Evolutionary conservation across 768 basidiomycete genomes (phyloP).

Genomic region (Auricularia heimuer): DNA sequence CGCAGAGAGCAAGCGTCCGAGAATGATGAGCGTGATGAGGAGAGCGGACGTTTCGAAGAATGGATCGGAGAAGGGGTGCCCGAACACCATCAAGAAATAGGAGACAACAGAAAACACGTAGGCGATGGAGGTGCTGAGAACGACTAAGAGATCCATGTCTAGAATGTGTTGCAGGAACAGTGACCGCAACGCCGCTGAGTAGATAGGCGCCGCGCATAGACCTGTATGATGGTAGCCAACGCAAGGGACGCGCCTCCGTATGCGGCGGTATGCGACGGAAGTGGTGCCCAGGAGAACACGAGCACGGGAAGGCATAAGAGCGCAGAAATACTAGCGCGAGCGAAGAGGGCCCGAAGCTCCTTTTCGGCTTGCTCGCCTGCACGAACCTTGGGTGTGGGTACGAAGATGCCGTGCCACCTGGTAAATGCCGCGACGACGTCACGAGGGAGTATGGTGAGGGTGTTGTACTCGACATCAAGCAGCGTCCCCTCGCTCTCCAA

Average conservation of each 20-base stretch:
- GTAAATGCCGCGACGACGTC: slow-evolving; percentile 21
- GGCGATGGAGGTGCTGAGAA: slow-evolving; percentile 29
- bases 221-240: slow-evolving; percentile 31
- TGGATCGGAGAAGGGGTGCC: slow-evolving; percentile 21
- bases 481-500: background rate
- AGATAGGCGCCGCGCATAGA: slow-evolving; percentile 26
- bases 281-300: slow-evolving; percentile 33
- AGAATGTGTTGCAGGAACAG: slow-evolving; percentile 26
- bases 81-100: slow-evolving; percentile 24
- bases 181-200: slow-evolving; percentile 25
- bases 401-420: slow-evolving; percentile 13
- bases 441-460: slow-evolving; percentile 16
- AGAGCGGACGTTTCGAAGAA: slow-evolving; percentile 38
- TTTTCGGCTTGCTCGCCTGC: slow-evolving; percentile 18
- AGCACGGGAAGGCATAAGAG: slow-evolving; percentile 31
- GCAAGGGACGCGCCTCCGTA: slow-evolving; percentile 29
- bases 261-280: slow-evolving; percentile 21
- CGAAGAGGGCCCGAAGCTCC: slow-evolving; percentile 22
- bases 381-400: slow-evolving; percentile 16
- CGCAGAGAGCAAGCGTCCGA: slow-evolving; percentile 30
- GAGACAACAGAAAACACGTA: slow-evolving; percentile 33
- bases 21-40: slow-evolving; percentile 32
- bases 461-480: slow-evolving; percentile 1
- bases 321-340: slow-evolving; percentile 23
- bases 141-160: slow-evolving; percentile 32